These are phyloP conservation scores for Canariomyces notabilis DNA, from an alignment of 2,329 filamentous ascomycete genomes.

Conservation along the genomic window DNA sequence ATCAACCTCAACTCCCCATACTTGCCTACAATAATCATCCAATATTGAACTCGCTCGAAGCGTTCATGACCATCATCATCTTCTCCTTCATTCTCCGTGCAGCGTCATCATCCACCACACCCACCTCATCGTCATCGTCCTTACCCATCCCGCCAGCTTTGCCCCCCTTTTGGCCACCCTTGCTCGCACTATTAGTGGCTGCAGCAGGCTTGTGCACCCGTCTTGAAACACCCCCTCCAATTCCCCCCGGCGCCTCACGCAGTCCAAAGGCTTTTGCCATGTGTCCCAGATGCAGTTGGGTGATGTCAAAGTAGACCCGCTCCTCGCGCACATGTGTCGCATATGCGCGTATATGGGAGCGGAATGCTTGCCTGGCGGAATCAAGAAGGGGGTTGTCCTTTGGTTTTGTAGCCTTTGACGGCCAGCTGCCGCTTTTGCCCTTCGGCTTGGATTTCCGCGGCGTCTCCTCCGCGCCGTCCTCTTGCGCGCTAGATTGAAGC, in stretches of 20 bases:
- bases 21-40: conserved; percentile 15
- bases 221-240: conserved; percentile 55
- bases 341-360: conserved; percentile 90
- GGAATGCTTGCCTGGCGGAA: conserved; percentile 77
- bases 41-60: conserved; percentile 26
- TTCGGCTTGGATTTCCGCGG: conserved; percentile 17
- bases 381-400: conserved; percentile 64
- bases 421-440: conserved; percentile 16
- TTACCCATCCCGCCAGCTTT: conserved; percentile 31
- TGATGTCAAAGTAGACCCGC: conserved; percentile 84
- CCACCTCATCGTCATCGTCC: conserved; percentile 37
- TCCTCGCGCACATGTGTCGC: conserved; percentile 88
- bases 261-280: conserved; percentile 89
- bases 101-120: conserved; percentile 50
- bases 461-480: conserved; percentile 8
- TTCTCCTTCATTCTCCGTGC: conserved; percentile 48
- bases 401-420: conserved; percentile 12
- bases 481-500: conserved; percentile 3
- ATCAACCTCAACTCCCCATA: too few relatives aligned
- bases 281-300: conserved; percentile 84
- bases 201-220: conserved; percentile 37
- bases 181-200: conserved; percentile 20
- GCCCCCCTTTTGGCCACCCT: conserved; percentile 18
- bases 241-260: conserved; percentile 80
- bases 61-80: conserved; percentile 28